Conservation (phyloP, 2,329 filamentous ascomycete genomes). For the Emergomyces orientalis region DNA sequence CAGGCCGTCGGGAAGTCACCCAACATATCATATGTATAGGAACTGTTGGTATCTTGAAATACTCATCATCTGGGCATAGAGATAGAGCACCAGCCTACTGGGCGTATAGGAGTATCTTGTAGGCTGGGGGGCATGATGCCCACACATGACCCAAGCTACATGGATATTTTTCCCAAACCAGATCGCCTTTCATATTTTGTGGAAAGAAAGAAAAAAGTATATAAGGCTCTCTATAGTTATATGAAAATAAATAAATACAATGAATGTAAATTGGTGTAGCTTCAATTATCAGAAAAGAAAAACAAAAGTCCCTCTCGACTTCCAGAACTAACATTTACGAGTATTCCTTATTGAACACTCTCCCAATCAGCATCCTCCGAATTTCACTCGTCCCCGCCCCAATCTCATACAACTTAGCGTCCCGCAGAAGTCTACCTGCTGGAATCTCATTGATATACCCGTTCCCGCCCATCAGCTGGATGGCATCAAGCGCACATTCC, state of each 20-base stretch:
- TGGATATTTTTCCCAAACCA: too few species aligned
- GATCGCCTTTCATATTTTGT: too few species aligned
- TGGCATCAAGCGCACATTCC: slow-evolving; percentile 53
- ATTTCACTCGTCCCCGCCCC: slow-evolving; percentile 94
- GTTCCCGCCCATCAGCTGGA: slow-evolving; percentile 84
- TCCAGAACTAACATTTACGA: neutral
- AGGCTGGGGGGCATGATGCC: too few species aligned
- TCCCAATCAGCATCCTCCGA: slow-evolving; percentile 84
- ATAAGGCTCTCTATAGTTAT: neutral
- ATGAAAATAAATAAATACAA: neutral
- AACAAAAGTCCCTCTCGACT: neutral
- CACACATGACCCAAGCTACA: too few species aligned
- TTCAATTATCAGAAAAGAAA: neutral
- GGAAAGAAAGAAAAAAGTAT: too few species aligned
- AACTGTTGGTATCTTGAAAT: too few species aligned
- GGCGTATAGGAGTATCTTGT: too few species aligned
- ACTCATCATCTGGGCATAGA: too few species aligned
- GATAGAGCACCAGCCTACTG: too few species aligned
- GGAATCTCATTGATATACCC: slow-evolving; percentile 95
- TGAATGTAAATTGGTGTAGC: neutral
- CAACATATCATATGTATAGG: too few species aligned
- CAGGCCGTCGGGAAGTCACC: too few species aligned
- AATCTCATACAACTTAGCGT: slow-evolving; percentile 84
- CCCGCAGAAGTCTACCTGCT: slow-evolving; percentile 71
- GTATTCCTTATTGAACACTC: slow-evolving; percentile 80